Evolutionary conservation across 208 protist genomes (phyloP).

Genomic region (Leishmania martiniquensis): DNA sequence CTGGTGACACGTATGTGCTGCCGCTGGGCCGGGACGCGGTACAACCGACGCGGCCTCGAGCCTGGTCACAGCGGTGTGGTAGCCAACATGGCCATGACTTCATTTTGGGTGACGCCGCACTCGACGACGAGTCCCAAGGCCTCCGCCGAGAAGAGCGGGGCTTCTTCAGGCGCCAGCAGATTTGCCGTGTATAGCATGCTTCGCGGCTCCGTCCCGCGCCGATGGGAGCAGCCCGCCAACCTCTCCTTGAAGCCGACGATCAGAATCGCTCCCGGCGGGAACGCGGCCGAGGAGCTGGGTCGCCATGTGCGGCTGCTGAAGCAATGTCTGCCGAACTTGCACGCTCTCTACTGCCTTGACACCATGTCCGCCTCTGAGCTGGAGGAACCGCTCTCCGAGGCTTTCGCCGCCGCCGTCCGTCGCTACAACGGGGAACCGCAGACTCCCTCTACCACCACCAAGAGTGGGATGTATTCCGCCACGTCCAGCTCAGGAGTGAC

Average conservation of each 20-base stretch:
- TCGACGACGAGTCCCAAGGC: neutral
- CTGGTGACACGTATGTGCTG: conserved; percentile 74
- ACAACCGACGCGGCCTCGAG: conserved; percentile 87
- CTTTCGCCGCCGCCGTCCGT: conserved; percentile 47
- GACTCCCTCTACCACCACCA: neutral
- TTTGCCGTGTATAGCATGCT: conserved; percentile 64
- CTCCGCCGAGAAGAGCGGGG: neutral
- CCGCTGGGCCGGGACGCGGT: conserved; percentile 81
- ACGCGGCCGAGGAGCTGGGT: conserved; percentile 37
- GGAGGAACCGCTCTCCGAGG: conserved; percentile 63
- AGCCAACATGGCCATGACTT: conserved; percentile 78
- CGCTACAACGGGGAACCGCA: conserved; percentile 25
- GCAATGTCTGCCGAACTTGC: conserved; percentile 33
- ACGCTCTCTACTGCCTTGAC: conserved; percentile 55
- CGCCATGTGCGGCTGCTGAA: conserved; percentile 49
- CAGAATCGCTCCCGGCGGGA: conserved; percentile 40
- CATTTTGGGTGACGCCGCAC: conserved; percentile 60
- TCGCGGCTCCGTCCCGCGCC: conserved; percentile 78
- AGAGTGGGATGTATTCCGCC: neutral
- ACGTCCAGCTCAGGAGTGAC: conserved; percentile 1
- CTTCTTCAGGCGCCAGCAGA: conserved; percentile 1
- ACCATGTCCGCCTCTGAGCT: conserved; percentile 49
- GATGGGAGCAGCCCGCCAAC: conserved; percentile 83
- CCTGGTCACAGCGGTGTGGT: conserved; percentile 56
- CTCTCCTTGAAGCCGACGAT: conserved; percentile 73